Conservation (phyloP, 768 basidiomycete species). For the Boletus fagicola region DNA sequence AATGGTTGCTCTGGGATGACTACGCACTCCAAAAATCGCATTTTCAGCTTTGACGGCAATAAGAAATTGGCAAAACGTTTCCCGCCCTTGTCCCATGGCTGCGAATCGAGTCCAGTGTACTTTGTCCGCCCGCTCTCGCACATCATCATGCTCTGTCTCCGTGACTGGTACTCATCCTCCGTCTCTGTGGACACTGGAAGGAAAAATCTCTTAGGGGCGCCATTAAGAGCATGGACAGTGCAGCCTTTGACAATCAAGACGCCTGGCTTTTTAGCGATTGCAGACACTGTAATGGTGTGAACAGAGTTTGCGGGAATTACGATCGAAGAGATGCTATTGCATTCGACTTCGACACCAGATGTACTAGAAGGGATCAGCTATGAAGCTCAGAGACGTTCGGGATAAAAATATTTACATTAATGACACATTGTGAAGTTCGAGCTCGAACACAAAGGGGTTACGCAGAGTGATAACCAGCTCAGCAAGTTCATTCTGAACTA, state of each 20-base stretch:
- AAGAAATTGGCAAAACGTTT: slow-evolving; percentile 39
- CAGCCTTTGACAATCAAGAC: slow-evolving; percentile 74
- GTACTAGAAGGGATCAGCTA: slow-evolving; percentile 52
- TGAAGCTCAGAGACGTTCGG: background rate
- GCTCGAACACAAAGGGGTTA: slow-evolving; percentile 90
- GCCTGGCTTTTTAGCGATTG: slow-evolving; percentile 64
- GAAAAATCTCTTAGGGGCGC: slow-evolving; percentile 66
- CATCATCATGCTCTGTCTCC: slow-evolving; percentile 55
- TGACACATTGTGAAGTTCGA: slow-evolving; percentile 79
- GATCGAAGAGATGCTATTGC: slow-evolving; percentile 55
- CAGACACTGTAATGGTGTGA: slow-evolving; percentile 70
- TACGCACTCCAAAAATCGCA: slow-evolving; percentile 71
- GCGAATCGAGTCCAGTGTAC: slow-evolving; percentile 68
- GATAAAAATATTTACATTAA: slow-evolving; percentile 57
- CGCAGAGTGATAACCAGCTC: slow-evolving; percentile 83
- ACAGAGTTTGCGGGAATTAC: slow-evolving; percentile 71
- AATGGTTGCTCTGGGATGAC: slow-evolving; percentile 88
- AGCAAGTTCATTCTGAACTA: slow-evolving; percentile 80
- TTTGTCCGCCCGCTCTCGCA: slow-evolving; percentile 74
- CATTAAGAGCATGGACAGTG: slow-evolving; percentile 71
- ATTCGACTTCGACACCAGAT: slow-evolving; percentile 73
- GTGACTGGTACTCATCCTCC: slow-evolving; percentile 61
- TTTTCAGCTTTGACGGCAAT: slow-evolving; percentile 25
- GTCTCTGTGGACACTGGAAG: slow-evolving; percentile 71
- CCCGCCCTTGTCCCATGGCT: slow-evolving; percentile 53